A percentile compares a stretch with the other conserved stretches of the same genome.
Conservation (phyloP, 2,329 filamentous ascomycete genomes). For the Zymoseptoria brevis region DNA sequence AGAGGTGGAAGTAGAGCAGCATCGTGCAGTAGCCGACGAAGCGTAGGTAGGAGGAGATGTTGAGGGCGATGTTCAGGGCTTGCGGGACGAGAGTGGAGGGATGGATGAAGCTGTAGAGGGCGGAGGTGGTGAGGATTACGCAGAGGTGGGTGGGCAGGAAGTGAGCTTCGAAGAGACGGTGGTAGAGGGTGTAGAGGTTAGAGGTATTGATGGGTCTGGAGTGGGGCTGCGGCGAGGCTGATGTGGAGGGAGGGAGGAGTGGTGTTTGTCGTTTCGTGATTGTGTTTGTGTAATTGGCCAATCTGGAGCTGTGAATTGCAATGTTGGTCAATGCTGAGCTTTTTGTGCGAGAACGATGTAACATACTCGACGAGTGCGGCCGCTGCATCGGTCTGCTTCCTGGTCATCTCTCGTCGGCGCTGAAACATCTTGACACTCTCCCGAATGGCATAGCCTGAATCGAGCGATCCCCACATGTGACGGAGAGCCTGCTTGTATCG, state of each 20-base stretch:
- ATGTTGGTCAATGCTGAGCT: slow-evolving; percentile 4
- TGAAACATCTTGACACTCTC: slow-evolving; percentile 24
- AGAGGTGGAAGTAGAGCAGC: slow-evolving; percentile 56
- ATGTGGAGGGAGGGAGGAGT: slow-evolving; percentile 8
- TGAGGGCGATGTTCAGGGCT: slow-evolving; percentile 52
- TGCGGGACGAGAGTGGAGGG: slow-evolving; percentile 46
- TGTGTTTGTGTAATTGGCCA: slow-evolving; percentile 24
- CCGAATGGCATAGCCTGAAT: slow-evolving; percentile 56
- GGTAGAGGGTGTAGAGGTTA: slow-evolving; percentile 51
- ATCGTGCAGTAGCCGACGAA: slow-evolving; percentile 56
- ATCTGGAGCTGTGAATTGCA: slow-evolving; percentile 21
- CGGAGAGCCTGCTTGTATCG: slow-evolving; percentile 65
- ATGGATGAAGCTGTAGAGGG: slow-evolving; percentile 51
- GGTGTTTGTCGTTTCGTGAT: slow-evolving; percentile 24
- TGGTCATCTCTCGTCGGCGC: slow-evolving; percentile 14
- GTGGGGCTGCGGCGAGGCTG: neutral
- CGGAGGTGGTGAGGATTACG: slow-evolving; percentile 55
- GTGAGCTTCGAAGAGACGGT: slow-evolving; percentile 66
- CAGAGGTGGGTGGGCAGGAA: slow-evolving; percentile 62
- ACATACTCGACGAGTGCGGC: slow-evolving; percentile 24
- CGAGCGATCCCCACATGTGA: slow-evolving; percentile 69
- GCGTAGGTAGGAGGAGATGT: slow-evolving; percentile 52
- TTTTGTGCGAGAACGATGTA: slow-evolving; percentile 1
- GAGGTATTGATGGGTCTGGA: slow-evolving; percentile 31
- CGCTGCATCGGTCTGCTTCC: slow-evolving; percentile 11